Evolutionary conservation across 208 protist species (phyloP).

Genomic region (Strigomonas galati): DNA sequence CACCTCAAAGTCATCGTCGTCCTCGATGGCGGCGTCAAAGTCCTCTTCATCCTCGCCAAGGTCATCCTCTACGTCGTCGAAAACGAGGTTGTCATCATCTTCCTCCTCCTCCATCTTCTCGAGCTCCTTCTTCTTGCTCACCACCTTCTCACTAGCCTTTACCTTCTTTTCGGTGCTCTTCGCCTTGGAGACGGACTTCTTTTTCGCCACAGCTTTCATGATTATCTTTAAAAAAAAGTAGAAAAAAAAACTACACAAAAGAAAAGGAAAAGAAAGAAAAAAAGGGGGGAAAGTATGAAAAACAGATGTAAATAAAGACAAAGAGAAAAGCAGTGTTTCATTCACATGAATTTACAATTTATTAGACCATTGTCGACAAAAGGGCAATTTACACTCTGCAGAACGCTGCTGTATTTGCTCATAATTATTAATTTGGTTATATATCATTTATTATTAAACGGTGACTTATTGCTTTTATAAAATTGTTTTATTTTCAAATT

Average conservation of each 20-base stretch:
- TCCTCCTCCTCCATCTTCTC: constrained; percentile 9
- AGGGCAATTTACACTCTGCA: too few relatives aligned
- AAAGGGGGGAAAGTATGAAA: constrained; percentile 1
- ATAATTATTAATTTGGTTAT: too few relatives aligned
- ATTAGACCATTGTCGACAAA: too few relatives aligned
- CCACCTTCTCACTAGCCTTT: neutral
- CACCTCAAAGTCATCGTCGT: constrained; percentile 83
- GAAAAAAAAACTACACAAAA: neutral
- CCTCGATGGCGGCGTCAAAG: constrained; percentile 42
- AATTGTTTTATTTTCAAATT: too few relatives aligned
- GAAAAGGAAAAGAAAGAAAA: neutral
- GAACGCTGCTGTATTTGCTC: too few relatives aligned
- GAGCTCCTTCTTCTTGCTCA: neutral
- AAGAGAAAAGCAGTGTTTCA: neutral
- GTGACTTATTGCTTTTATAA: too few relatives aligned
- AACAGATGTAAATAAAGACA: neutral
- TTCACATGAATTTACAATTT: too few relatives aligned
- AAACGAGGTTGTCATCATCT: constrained; percentile 41
- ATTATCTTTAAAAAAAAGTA: neutral
- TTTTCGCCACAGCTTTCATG: neutral
- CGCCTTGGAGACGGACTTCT: neutral
- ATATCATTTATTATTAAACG: too few relatives aligned
- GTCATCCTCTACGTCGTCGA: constrained; percentile 45
- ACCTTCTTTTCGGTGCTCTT: constrained; percentile 8
- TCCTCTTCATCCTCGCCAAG: constrained; percentile 40